Percentiles rank a stretch among this genome's conserved stretches.
phyloP scores from a whole-genome alignment of 495 filamentous ascomycete species.

The Aspergillus sparsus region DNA sequence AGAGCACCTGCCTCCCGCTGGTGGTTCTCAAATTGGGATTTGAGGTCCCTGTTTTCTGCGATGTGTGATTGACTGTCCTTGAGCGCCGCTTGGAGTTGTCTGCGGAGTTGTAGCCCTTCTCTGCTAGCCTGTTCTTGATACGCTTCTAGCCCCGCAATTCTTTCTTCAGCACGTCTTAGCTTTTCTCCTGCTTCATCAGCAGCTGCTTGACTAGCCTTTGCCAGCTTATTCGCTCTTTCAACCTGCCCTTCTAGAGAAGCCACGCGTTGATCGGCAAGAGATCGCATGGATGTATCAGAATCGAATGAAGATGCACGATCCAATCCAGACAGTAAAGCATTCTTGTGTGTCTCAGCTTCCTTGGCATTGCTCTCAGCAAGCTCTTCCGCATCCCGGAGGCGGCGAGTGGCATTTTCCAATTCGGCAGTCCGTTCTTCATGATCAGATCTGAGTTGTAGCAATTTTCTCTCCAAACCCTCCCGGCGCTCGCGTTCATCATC shows the following conservation, averaged over 20 bases:
- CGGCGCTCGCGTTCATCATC: conserved; percentile 79
- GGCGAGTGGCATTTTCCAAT: conserved; percentile 70
- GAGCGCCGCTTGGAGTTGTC: conserved; percentile 81
- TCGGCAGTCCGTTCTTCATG: conserved; percentile 83
- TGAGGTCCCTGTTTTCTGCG: conserved; percentile 74
- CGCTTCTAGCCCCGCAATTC: conserved; percentile 92
- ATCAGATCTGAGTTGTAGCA: conserved; percentile 76
- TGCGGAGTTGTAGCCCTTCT: conserved; percentile 83
- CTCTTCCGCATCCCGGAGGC: conserved; percentile 84
- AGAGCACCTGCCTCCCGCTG: conserved; percentile 89
- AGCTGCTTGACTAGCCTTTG: conserved; percentile 82
- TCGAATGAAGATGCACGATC: conserved; percentile 58
- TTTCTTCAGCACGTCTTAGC: conserved; percentile 87
- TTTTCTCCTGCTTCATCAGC: conserved; percentile 89
- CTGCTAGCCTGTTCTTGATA: conserved; percentile 96
- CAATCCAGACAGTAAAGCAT: conserved; percentile 80
- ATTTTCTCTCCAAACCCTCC: conserved; percentile 75
- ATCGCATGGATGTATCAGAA: conserved; percentile 48
- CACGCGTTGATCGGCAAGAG: conserved; percentile 72
- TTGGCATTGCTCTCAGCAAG: conserved; percentile 82
- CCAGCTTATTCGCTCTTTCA: conserved; percentile 72
- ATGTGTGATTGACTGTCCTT: conserved; percentile 77
- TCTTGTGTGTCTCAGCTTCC: conserved; percentile 83
- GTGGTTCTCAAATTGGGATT: conserved; percentile 74
- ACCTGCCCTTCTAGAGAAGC: conserved; percentile 76